Conservation (phyloP, 2,329 filamentous ascomycete genomes). For the Ascochyta viciae-villosae region DNA sequence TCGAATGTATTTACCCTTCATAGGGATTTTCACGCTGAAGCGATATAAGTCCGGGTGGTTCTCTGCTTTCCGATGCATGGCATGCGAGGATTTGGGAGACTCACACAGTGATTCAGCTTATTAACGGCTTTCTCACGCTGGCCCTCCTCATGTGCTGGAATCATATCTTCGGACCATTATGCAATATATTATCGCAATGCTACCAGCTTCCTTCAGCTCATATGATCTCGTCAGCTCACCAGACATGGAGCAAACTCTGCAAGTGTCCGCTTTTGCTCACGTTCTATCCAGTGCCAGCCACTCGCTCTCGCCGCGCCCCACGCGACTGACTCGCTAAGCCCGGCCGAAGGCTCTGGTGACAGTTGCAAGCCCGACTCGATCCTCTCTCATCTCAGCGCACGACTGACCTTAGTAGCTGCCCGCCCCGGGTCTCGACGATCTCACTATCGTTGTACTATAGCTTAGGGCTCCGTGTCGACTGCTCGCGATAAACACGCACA, state of each 20-base stretch:
- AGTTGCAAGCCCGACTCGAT: not conserved
- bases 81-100: constrained; percentile 31
- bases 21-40: constrained; percentile 23
- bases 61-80: constrained; percentile 41
- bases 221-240: not conserved
- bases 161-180: constrained; percentile 4
- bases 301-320: not conserved
- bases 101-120: constrained; percentile 7
- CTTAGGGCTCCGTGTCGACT: not conserved
- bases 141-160: constrained; percentile 15
- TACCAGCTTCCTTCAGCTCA: constrained; percentile 1
- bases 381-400: not conserved
- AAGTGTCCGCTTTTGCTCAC: not conserved
- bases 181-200: constrained; percentile 9
- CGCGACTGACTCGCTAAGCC: constrained; percentile 10
- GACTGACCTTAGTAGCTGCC: not conserved
- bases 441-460: not conserved
- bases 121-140: constrained; percentile 3
- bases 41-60: constrained; percentile 44
- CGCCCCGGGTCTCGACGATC: too few relatives aligned
- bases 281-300: not conserved
- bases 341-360: not conserved
- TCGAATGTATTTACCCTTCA: constrained; percentile 47
- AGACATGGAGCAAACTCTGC: not conserved
- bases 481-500: not conserved